phyloP scores from a whole-genome alignment of 1,284 basidiomycete species.

The Hemileia vastatrix region DNA sequence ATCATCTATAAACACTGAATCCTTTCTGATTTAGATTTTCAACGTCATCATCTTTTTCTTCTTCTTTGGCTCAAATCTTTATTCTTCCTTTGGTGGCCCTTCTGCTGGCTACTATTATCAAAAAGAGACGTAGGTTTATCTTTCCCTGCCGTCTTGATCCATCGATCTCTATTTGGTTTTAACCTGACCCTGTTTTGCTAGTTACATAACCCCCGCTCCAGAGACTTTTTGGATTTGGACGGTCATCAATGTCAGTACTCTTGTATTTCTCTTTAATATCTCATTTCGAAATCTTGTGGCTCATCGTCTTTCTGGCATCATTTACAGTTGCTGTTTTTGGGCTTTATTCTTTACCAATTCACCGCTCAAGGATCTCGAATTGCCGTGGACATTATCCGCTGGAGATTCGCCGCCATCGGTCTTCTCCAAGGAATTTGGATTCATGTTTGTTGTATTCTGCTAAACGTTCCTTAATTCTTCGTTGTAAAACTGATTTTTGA shows the following conservation, averaged over 20 bases:
- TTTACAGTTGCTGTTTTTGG: slow-evolving; percentile 42
- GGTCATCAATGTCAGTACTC: slow-evolving; percentile 11
- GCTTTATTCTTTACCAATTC: slow-evolving; percentile 40
- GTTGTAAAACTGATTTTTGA: slow-evolving; percentile 3
- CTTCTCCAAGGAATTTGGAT: slow-evolving; percentile 39
- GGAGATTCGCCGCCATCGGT: slow-evolving; percentile 45
- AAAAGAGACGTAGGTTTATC: slow-evolving; percentile 18
- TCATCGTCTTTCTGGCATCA: background rate
- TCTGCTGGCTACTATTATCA: slow-evolving; percentile 23
- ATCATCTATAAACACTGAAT: too few relatives aligned
- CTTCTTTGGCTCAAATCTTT: slow-evolving; percentile 22
- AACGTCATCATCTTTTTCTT: slow-evolving; percentile 21
- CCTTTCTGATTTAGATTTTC: slow-evolving; percentile 15
- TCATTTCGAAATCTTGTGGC: too few relatives aligned
- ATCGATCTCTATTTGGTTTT: background rate
- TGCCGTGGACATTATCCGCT: slow-evolving; percentile 43
- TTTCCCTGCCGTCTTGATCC: background rate
- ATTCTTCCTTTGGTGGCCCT: slow-evolving; percentile 17
- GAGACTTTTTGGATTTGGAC: slow-evolving; percentile 25
- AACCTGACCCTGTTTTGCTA: background rate
- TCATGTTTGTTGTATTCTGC: slow-evolving; percentile 10
- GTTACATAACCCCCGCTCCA: slow-evolving; percentile 20
- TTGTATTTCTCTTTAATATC: too few relatives aligned
- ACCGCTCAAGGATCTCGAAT: slow-evolving; percentile 33
- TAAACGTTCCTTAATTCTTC: slow-evolving; percentile 28